phyloP scores from a whole-genome alignment of 164 flowering plant species.

The Umbellularia californica region DNA sequence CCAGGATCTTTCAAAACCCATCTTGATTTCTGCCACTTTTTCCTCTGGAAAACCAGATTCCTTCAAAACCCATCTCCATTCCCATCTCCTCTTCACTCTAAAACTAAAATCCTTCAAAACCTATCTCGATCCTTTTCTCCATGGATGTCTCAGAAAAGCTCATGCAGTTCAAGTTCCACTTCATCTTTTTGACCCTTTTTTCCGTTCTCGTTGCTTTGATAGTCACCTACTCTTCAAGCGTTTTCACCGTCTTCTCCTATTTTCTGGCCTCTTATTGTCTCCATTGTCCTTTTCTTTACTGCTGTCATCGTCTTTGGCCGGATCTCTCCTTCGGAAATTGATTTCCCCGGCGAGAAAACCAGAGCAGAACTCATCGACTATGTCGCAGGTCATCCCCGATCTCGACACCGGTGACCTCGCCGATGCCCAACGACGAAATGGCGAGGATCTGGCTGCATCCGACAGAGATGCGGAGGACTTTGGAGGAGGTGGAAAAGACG shows the following conservation, averaged over 20 bases:
- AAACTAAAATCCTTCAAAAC: neutral
- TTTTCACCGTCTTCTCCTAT: conserved; percentile 49
- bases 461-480: too few relatives aligned
- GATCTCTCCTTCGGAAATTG: conserved; percentile 30
- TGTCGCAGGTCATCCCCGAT: conserved; percentile 39
- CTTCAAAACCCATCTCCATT: conserved; percentile 2
- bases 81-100: neutral
- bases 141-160: conserved; percentile 56
- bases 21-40: neutral
- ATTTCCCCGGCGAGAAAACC: conserved; percentile 23
- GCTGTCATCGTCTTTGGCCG: conserved; percentile 44
- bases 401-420: too few relatives aligned
- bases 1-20: neutral
- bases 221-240: conserved; percentile 43
- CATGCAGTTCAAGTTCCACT: conserved; percentile 42
- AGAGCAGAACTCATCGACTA: conserved; percentile 45
- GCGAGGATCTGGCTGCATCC: too few relatives aligned
- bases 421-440: too few relatives aligned
- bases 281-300: conserved; percentile 57
- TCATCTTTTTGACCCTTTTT: conserved; percentile 18
- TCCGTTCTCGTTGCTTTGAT: conserved; percentile 2
- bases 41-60: too few relatives aligned
- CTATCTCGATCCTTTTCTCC: neutral
- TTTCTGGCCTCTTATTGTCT: conserved; percentile 79
- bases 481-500: too few relatives aligned